A percentile compares a stretch with the other conserved stretches of the same genome.
Conservation (phyloP, 75 land plant genomes). For the Pinus tabuliformis region DNA sequence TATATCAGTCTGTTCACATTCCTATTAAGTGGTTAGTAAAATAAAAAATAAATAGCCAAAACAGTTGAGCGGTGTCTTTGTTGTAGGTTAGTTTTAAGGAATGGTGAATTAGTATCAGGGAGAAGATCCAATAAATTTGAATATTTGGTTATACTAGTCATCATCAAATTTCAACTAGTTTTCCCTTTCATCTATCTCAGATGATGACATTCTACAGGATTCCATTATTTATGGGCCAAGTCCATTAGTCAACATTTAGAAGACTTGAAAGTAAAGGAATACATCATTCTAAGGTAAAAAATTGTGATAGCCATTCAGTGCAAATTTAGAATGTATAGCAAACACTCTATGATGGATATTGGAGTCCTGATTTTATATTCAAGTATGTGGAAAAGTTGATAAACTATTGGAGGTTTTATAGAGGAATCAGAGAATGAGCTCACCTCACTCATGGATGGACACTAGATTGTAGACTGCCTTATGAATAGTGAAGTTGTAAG, state of each 20-base stretch:
- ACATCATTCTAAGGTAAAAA: background rate
- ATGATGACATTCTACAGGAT: slow-evolving; percentile 28
- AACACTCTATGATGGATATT: background rate
- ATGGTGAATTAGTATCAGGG: background rate
- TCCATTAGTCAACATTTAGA: slow-evolving; percentile 25
- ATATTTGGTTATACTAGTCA: background rate
- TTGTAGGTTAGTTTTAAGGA: background rate
- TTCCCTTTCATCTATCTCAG: slow-evolving; percentile 26
- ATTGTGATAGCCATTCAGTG: background rate
- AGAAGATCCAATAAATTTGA: background rate
- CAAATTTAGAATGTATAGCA: background rate
- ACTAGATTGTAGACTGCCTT: slow-evolving; percentile 59
- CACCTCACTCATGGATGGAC: slow-evolving; percentile 88
- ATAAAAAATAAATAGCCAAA: background rate
- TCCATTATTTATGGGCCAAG: slow-evolving; percentile 13
- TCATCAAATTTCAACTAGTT: slow-evolving; percentile 10
- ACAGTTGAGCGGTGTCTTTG: too few relatives aligned
- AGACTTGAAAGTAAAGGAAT: slow-evolving; percentile 18
- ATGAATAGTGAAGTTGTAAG: slow-evolving; percentile 66
- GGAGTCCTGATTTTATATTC: background rate
- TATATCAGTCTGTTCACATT: background rate
- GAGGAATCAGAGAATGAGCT: background rate
- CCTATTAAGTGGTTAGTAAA: background rate
- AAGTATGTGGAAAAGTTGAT: too few relatives aligned
- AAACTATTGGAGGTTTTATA: background rate